Evolutionary conservation across 345 rosid species (phyloP).

Genomic region (Gossypium arboreum): DNA sequence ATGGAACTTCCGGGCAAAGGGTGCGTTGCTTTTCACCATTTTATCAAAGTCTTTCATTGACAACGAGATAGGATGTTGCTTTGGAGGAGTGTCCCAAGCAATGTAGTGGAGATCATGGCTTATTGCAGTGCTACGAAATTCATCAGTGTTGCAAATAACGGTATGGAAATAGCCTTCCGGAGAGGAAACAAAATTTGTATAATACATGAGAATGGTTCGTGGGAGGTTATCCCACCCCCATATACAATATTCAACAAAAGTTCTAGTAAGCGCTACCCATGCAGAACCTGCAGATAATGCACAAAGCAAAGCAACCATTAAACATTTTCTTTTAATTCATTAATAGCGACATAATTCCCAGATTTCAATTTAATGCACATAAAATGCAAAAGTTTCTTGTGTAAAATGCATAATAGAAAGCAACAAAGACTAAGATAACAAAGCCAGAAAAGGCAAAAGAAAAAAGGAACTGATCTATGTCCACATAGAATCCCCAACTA

Average conservation of each 20-base stretch:
- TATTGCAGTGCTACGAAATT: conserved; percentile 56
- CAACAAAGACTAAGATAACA: background rate
- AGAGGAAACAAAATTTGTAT: conserved; percentile 78
- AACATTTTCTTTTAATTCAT: background rate
- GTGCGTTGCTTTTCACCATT: conserved; percentile 78
- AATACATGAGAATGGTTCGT: conserved; percentile 75
- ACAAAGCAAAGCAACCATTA: conserved; percentile 1
- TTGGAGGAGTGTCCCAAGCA: conserved; percentile 95
- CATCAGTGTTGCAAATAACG: conserved; percentile 66
- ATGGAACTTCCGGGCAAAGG: conserved; percentile 83
- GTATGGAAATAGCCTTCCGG: conserved; percentile 99
- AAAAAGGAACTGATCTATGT: background rate
- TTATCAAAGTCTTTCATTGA: conserved; percentile 63
- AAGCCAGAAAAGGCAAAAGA: background rate
- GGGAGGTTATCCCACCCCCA: conserved; percentile 95
- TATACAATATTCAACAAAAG: conserved; percentile 76
- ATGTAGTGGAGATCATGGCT: conserved; percentile 91
- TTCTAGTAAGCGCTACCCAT: conserved; percentile 67
- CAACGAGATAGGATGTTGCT: conserved; percentile 81
- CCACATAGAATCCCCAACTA: background rate
- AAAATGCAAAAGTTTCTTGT: background rate
- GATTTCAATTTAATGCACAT: background rate
- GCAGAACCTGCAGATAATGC: conserved; percentile 65
- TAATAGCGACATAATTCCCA: background rate
- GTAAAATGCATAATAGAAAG: background rate